These are phyloP conservation scores for Lactuca saligna DNA, from an alignment of 129 eudicot genomes.

Conservation along the genomic window DNA sequence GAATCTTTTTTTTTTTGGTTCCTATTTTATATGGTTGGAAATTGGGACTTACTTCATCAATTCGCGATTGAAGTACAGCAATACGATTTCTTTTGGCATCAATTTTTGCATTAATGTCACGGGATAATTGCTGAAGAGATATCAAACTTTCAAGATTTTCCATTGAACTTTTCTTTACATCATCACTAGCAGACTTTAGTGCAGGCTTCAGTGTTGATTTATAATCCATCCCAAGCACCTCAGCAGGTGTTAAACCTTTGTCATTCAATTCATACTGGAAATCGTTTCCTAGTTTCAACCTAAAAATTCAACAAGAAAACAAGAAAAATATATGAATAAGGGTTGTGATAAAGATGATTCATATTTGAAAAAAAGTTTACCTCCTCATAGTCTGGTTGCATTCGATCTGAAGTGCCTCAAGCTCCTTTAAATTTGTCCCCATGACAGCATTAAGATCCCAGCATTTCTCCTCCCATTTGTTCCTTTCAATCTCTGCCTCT, in stretches of 20 bases:
- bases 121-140: conserved; percentile 64
- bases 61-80: conserved; percentile 50
- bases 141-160: conserved; percentile 67
- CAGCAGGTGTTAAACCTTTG: conserved; percentile 65
- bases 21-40: too few relatives aligned
- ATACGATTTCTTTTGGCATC: conserved; percentile 60
- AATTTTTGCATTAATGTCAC: conserved; percentile 60
- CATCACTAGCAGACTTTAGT: conserved; percentile 58
- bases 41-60: conserved; percentile 65
- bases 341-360: background rate
- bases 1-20: too few relatives aligned
- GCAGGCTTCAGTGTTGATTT: conserved; percentile 68
- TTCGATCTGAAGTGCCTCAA: conserved; percentile 61
- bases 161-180: conserved; percentile 59
- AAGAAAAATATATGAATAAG: background rate
- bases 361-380: conserved; percentile 29
- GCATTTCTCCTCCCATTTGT: conserved; percentile 78
- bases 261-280: conserved; percentile 67
- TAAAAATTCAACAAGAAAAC: conserved; percentile 23
- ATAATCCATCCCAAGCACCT: conserved; percentile 77
- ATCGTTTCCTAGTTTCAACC: conserved; percentile 81
- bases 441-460: conserved; percentile 60
- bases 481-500: conserved; percentile 68
- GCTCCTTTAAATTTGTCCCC: conserved; percentile 73
- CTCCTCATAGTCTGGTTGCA: conserved; percentile 74